phyloP scores from a whole-genome alignment of 148 eudicot species.

The Rhododendron molle region DNA sequence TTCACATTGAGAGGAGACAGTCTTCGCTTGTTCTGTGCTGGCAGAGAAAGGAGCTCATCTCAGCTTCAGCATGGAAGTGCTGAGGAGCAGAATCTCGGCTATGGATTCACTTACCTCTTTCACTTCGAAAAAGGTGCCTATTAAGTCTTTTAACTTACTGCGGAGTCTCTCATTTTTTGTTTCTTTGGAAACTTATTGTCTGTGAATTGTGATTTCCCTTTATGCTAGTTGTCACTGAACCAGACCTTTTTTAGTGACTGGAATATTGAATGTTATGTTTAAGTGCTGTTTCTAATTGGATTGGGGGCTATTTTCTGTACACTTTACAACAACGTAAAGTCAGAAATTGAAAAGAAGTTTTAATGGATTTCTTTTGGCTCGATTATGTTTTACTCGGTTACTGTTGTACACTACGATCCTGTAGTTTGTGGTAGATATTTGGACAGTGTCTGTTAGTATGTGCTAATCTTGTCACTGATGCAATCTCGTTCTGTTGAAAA shows the following conservation, averaged over 20 bases:
- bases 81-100: conserved; percentile 15
- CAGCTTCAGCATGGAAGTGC: conserved; percentile 94
- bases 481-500: background rate
- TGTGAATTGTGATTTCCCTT: conserved; percentile 11
- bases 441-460: background rate
- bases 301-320: conserved; percentile 26
- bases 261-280: conserved; percentile 11
- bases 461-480: background rate
- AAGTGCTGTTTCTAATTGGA: conserved; percentile 17
- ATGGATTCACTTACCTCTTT: background rate
- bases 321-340: conserved; percentile 18
- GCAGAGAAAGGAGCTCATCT: conserved; percentile 77
- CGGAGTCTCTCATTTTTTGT: conserved; percentile 4
- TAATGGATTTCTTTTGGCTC: background rate
- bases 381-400: background rate
- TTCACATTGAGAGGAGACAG: conserved; percentile 81
- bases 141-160: conserved; percentile 2
- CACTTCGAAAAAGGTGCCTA: background rate
- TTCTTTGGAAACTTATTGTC: conserved; percentile 10
- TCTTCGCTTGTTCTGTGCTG: conserved; percentile 78
- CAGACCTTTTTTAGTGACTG: conserved; percentile 27
- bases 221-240: conserved; percentile 12
- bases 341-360: conserved; percentile 14
- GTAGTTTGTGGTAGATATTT: background rate
- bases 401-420: background rate